Evolutionary conservation across 805 yeast species (phyloP).

Genomic region (Maudiozyma bulderi): DNA sequence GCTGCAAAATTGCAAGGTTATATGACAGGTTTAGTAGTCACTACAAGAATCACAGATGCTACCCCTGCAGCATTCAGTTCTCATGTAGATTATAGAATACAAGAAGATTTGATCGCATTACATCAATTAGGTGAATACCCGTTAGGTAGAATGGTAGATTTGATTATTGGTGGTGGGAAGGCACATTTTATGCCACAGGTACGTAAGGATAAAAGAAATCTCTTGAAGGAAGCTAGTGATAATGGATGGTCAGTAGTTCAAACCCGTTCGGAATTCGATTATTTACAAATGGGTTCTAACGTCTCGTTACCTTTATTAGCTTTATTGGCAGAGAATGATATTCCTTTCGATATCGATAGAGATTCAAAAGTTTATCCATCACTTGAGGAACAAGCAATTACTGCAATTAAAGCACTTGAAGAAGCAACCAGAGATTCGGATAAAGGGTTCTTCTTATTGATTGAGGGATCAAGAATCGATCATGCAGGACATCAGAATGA

Average conservation of each 20-base stretch:
- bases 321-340: slow-evolving; percentile 63
- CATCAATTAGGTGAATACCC: slow-evolving; percentile 80
- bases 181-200: slow-evolving; percentile 60
- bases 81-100: slow-evolving; percentile 65
- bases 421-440: slow-evolving; percentile 64
- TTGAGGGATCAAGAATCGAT: slow-evolving; percentile 91
- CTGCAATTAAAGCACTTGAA: slow-evolving; percentile 61
- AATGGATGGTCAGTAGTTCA: slow-evolving; percentile 64
- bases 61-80: slow-evolving; percentile 87
- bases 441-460: slow-evolving; percentile 73
- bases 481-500: slow-evolving; percentile 94
- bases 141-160: slow-evolving; percentile 69
- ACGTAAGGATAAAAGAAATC: slow-evolving; percentile 58
- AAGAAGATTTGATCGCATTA: slow-evolving; percentile 78
- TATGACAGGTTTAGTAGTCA: slow-evolving; percentile 82
- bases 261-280: slow-evolving; percentile 49
- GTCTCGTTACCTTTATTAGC: slow-evolving; percentile 71
- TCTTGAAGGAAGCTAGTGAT: slow-evolving; percentile 51
- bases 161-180: slow-evolving; percentile 87
- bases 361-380: slow-evolving; percentile 55
- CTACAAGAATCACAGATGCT: slow-evolving; percentile 88
- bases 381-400: slow-evolving; percentile 63
- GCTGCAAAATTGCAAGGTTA: slow-evolving; percentile 77
- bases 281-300: slow-evolving; percentile 45
- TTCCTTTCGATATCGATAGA: slow-evolving; percentile 81